Evolutionary conservation across 306 rosid species (phyloP), one percentile per base, ranked within the genome.

Genomic region (Astragalus glycyphyllos): DNA sequence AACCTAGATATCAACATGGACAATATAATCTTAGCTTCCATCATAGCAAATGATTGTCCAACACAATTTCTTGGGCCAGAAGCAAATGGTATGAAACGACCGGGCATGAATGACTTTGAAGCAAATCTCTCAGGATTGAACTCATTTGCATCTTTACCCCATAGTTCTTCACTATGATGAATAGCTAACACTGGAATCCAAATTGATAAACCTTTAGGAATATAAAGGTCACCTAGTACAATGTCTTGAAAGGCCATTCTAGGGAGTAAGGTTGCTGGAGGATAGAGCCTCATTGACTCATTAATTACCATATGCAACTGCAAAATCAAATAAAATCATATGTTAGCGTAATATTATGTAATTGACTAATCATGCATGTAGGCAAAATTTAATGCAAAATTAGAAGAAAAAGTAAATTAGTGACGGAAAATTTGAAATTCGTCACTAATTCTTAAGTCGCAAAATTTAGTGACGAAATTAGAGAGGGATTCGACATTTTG

Each of bases 181-280:
- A 93, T 90, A 12, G 97, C 98, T 1, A 93, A 77, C 17, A 93
- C 94, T 1, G 98, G 98, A 7, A 93, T 90, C 98, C 98, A 93
- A 72, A 93, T 74, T 29, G 98, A 90, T 20, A 93, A 71, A 0
- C 98, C 98, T 45, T 90, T 93, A 0, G 98, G 98, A 65, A 93
- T 87, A 23, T 80, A 80, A 1, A 93, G 86, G 44, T 88, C 96
- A n/a, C 98, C 96, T 6, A 93, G 46, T 34, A 71, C 69, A 29
- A 90, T 83, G 66, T 93, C 98, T 73, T 93, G 81, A 35, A 93
- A 93, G 0, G 79, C 89, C 90, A 87, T 90, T 80, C 98, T 77
- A 0, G 98, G 97, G 1, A 93, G 92, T 42, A 93, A 86, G 0
- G 90, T 90, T 6, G 97, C 98, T 0, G 98, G 98, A 13, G 98